Conservation (phyloP, 768 basidiomycete genomes). For the Sistotremastrum niveocremeum region DNA sequence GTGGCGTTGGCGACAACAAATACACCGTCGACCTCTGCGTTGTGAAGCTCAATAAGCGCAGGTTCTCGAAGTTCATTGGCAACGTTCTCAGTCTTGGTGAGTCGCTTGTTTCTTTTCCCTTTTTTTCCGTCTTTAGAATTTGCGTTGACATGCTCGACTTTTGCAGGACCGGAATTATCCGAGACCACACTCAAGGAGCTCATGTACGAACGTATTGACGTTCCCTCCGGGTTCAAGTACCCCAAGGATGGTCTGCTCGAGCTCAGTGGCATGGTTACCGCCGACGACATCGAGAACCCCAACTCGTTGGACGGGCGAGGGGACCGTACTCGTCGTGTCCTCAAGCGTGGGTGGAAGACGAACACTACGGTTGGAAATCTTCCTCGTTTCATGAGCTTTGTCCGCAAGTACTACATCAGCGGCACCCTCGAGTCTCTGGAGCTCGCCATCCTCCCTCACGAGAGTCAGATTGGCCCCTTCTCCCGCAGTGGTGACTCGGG, state of each 20-base stretch:
- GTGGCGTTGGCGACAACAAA: conserved; percentile 8
- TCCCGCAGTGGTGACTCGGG: conserved; percentile 16
- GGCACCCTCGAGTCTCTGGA: conserved; percentile 12
- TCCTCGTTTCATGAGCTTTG: conserved; percentile 10
- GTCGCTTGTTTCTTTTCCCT: conserved; percentile 1
- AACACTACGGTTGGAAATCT: conserved; percentile 14
- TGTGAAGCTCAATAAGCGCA: conserved; percentile 15
- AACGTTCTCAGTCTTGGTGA: conserved; percentile 16
- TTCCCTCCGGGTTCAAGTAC: conserved; percentile 15
- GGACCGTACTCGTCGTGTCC: conserved; percentile 11
- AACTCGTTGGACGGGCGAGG: conserved; percentile 10
- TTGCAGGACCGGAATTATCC: conserved; percentile 9
- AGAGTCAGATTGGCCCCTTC: conserved; percentile 11
- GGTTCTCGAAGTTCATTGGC: conserved; percentile 12
- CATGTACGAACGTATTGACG: conserved; percentile 11
- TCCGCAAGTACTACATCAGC: conserved; percentile 10
- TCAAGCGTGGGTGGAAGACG: conserved; percentile 13
- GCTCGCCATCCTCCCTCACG: conserved; percentile 10
- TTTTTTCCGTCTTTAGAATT: conserved; percentile 3
- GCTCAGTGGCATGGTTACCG: conserved; percentile 12
- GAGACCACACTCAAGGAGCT: conserved; percentile 5
- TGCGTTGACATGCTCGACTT: conserved; percentile 7
- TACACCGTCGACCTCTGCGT: conserved; percentile 15
- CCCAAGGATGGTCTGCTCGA: conserved; percentile 12
- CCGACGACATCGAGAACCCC: conserved; percentile 10